Conservation (phyloP, 345 rosid species). For the Rhizophora mangle region DNA sequence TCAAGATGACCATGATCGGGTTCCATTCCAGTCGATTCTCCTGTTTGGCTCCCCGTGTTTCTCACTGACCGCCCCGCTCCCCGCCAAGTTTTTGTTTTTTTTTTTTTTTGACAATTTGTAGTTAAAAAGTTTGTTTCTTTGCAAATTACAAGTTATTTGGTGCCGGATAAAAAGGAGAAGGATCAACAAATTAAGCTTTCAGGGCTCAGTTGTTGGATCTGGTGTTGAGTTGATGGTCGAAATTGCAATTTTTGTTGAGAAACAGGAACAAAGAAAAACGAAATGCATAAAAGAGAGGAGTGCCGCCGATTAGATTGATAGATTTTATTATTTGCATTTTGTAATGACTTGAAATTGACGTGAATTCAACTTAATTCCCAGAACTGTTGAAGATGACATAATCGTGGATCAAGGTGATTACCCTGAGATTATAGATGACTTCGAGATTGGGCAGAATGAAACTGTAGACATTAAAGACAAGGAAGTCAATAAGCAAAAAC, state of each 20-base stretch:
- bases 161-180: too few relatives aligned
- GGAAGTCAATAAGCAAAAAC: conserved; percentile 75
- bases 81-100: neutral
- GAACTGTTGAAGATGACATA: conserved; percentile 88
- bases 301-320: too few relatives aligned
- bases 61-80: neutral
- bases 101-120: neutral
- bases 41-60: neutral
- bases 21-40: conserved; percentile 13
- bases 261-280: too few relatives aligned
- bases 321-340: neutral
- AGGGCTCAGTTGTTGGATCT: too few relatives aligned
- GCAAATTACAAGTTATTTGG: too few relatives aligned
- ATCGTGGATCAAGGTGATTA: conserved; percentile 72
- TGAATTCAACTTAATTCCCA: conserved; percentile 20
- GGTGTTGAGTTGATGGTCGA: too few relatives aligned
- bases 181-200: too few relatives aligned
- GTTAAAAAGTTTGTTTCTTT: too few relatives aligned
- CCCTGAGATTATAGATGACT: conserved; percentile 82
- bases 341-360: neutral
- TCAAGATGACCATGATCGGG: conserved; percentile 99
- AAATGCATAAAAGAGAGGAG: too few relatives aligned
- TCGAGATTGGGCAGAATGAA: conserved; percentile 90
- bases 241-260: too few relatives aligned
- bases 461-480: conserved; percentile 78